These are phyloP conservation scores for Fusarium papillatum DNA, from an alignment of 2,329 filamentous ascomycete species.

Conservation along the genomic window DNA sequence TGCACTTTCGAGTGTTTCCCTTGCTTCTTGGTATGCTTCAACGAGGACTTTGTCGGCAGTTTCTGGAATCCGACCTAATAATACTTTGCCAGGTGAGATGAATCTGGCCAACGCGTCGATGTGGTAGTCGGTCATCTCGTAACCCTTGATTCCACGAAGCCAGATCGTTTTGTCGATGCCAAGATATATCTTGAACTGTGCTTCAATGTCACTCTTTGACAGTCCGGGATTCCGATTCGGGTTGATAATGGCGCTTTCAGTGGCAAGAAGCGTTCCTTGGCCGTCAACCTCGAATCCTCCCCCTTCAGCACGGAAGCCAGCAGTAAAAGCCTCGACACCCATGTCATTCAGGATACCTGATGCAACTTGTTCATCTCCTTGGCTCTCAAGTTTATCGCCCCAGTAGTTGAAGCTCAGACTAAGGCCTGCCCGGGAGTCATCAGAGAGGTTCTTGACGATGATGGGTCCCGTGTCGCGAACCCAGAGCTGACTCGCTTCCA, in stretches of 20 bases:
- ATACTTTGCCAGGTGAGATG: slow-evolving; percentile 35
- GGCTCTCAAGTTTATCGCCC: slow-evolving; percentile 36
- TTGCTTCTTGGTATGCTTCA: slow-evolving; percentile 41
- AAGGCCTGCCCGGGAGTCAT: slow-evolving; percentile 28
- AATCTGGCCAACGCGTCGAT: slow-evolving; percentile 47
- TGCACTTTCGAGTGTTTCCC: slow-evolving; percentile 21
- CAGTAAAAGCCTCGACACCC: slow-evolving; percentile 11
- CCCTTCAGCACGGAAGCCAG: slow-evolving; percentile 38
- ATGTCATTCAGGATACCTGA: slow-evolving; percentile 5
- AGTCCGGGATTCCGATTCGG: slow-evolving; percentile 44
- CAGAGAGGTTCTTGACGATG: slow-evolving; percentile 23
- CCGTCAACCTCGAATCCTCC: slow-evolving; percentile 46
- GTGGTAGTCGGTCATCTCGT: slow-evolving; percentile 46
- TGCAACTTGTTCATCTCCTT: slow-evolving; percentile 27
- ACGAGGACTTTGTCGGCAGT: slow-evolving; percentile 8
- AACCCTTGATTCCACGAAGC: slow-evolving; percentile 38
- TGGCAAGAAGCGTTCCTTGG: slow-evolving; percentile 44
- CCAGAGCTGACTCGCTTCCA: slow-evolving; percentile 42
- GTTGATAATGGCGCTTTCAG: slow-evolving; percentile 47
- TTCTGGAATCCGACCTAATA: slow-evolving; percentile 38
- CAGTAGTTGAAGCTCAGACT: slow-evolving; percentile 47
- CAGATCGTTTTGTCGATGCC: slow-evolving; percentile 46
- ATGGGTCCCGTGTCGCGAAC: slow-evolving; percentile 45
- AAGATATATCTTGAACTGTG: slow-evolving; percentile 33
- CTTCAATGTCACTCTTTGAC: slow-evolving; percentile 36